phyloP scores from a whole-genome alignment of 257 asterid genomes.

The Solanum etuberosum region DNA sequence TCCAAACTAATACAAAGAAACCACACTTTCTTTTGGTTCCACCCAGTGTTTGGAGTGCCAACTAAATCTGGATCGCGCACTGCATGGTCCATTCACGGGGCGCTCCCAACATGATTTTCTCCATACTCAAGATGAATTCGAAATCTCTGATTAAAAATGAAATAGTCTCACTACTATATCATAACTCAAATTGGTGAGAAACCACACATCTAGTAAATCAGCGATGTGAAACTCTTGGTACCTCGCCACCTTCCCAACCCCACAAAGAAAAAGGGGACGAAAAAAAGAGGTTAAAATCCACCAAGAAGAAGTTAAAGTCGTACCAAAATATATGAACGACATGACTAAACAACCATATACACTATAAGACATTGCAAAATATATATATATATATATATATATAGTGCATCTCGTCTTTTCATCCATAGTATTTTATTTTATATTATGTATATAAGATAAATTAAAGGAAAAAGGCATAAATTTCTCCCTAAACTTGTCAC shows the following conservation, averaged over 20 bases:
- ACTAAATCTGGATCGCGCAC: too few species aligned
- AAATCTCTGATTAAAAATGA: too few species aligned
- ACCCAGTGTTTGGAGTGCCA: too few species aligned
- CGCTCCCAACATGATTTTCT: too few species aligned
- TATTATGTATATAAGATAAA: not conserved
- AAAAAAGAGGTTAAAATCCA: not conserved
- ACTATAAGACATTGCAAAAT: not conserved
- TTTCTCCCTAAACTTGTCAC: too few species aligned
- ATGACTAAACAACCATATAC: not conserved
- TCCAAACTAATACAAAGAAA: not conserved
- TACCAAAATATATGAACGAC: not conserved
- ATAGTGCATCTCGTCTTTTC: not conserved
- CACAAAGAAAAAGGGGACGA: not conserved
- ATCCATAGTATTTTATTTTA: not conserved
- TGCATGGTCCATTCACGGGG: too few species aligned
- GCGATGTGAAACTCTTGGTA: not conserved
- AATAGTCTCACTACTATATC: not conserved
- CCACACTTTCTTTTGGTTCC: not conserved
- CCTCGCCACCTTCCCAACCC: not conserved
- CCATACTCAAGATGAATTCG: too few species aligned
- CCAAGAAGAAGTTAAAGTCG: not conserved
- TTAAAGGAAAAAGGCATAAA: too few species aligned
- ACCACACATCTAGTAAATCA: not conserved
- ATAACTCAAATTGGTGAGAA: accelerated
- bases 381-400: not conserved